Percentiles rank a stretch among this genome's conserved stretches.
These are phyloP conservation scores for Aegle marmelos DNA, from an alignment of 345 rosid species.

Conservation along the genomic window DNA sequence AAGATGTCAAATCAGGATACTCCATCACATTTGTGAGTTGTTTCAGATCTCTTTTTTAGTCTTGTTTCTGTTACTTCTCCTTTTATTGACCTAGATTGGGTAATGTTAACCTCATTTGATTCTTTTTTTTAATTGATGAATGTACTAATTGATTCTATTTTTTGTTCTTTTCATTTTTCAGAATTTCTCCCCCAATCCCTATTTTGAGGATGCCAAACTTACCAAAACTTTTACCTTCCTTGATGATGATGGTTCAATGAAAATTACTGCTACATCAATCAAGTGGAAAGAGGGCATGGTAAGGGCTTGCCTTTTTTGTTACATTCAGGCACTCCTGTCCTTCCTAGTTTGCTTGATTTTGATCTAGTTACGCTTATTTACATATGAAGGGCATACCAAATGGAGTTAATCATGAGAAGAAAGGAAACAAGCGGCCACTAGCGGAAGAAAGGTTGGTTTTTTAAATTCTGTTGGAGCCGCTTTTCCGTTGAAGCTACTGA, in stretches of 20 bases:
- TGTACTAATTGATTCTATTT: neutral
- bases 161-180: slow-evolving; percentile 20
- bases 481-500: neutral
- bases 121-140: neutral
- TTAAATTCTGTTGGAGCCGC: neutral
- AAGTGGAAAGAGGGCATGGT: slow-evolving; percentile 97
- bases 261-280: slow-evolving; percentile 69
- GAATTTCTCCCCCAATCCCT: slow-evolving; percentile 80
- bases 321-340: neutral
- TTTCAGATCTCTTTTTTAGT: neutral
- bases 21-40: slow-evolving; percentile 79
- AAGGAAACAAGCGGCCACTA: slow-evolving; percentile 78
- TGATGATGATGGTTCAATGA: slow-evolving; percentile 88
- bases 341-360: slow-evolving; percentile 5
- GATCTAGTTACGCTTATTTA: slow-evolving; percentile 14
- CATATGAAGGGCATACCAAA: slow-evolving; percentile 69
- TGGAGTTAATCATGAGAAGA: slow-evolving; percentile 81
- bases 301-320: neutral
- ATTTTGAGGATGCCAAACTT: slow-evolving; percentile 77
- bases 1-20: slow-evolving; percentile 91
- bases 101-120: neutral
- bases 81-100: neutral
- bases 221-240: slow-evolving; percentile 75
- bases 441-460: slow-evolving; percentile 63
- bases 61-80: neutral